phyloP scores from a whole-genome alignment of 495 filamentous ascomycete species.

The Mytilinidion resinicola region DNA sequence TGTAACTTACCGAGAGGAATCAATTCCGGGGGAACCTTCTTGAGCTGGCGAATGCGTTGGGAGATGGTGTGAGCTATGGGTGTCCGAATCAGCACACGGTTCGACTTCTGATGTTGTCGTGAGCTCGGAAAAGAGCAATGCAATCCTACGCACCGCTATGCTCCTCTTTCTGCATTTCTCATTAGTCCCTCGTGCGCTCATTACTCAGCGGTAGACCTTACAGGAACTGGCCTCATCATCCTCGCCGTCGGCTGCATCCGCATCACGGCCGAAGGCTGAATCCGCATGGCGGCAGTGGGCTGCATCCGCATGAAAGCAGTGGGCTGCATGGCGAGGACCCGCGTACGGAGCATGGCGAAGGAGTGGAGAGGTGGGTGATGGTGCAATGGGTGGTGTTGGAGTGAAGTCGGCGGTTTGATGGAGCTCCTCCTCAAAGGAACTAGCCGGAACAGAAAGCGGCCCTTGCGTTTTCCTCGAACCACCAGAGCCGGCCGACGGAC shows the following conservation, averaged over 20 bases:
- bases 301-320: constrained; percentile 54
- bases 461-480: constrained; percentile 4
- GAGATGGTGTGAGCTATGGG: constrained; percentile 88
- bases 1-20: constrained; percentile 76
- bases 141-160: constrained; percentile 36
- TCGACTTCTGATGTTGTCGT: not conserved
- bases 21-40: constrained; percentile 88
- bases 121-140: not conserved
- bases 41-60: constrained; percentile 80
- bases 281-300: constrained; percentile 34
- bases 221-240: constrained; percentile 73
- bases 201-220: constrained; percentile 45
- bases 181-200: constrained; percentile 18
- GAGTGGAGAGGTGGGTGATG: not conserved
- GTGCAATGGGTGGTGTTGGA: not conserved
- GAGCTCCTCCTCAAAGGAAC: constrained; percentile 9
- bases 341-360: constrained; percentile 19
- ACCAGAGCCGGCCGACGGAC: not conserved
- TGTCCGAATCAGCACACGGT: constrained; percentile 7
- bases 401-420: constrained; percentile 5
- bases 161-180: constrained; percentile 37
- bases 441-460: not conserved
- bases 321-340: constrained; percentile 54
- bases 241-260: constrained; percentile 54
- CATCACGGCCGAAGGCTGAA: constrained; percentile 22